Evolutionary conservation across 2,329 filamentous ascomycete genomes (phyloP), one percentile per base, ranked within the genome.

Genomic region (Ramichloridium luteum): DNA sequence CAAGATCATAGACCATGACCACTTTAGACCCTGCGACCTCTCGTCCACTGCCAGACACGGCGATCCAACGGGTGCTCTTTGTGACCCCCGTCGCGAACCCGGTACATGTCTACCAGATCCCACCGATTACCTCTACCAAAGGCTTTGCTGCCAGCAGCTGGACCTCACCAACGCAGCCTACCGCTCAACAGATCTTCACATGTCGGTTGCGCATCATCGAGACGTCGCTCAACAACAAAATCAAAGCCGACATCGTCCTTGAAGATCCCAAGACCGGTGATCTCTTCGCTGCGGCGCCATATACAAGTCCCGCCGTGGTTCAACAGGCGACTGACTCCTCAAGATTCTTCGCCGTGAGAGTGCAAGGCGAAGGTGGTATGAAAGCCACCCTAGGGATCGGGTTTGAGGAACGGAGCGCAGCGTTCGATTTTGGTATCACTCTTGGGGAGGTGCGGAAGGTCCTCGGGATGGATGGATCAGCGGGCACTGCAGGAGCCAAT

Each of bases 81-180:
- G 64, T 85, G 55, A 72, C 77, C 41, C 63, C 68, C 48, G 65
- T 69, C 43, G n/a, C n/a, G n/a, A 23, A 8, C n/a, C 8, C 8
- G 20, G 78, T 90, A 42, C 82, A 92, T 63, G 71, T 93, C 64
- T 93, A 93, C 68, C 75, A 79, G 51, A 85, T 92, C 55, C 84
- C 84, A 12, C 83, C 84, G 14, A 65, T 85, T 36, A 68, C 77
- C 27, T 79, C 77, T 12, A 83, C 75, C 47, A 79, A 80, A 55
- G 84, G 84, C 55, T 80, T 93, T 65, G 70, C 69, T 20, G 84
- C 85, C 37, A 68, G 76, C 9, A 62, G 70, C 41, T 93, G 84
- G 84, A 92, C 83, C 16, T 56, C 60, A 37, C 72, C 82, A 14
- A 57, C 62, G 38, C 70, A 74, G 38, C 67, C 70, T 41, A 68